phyloP scores from a whole-genome alignment of 768 basidiomycete species.

The Lactifluus rugatus region DNA sequence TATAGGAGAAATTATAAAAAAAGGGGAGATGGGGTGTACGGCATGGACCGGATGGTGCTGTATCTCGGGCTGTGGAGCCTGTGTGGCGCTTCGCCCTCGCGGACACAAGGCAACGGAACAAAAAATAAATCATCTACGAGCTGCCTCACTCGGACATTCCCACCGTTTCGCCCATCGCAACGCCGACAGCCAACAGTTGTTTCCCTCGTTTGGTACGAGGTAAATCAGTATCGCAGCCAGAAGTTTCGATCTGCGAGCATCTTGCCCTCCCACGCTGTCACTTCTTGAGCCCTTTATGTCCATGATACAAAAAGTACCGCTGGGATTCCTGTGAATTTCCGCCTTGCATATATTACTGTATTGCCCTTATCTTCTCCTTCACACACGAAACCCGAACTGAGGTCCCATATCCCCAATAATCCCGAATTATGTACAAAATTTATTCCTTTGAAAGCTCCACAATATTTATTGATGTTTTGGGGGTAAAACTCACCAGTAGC shows the following conservation, averaged over 20 bases:
- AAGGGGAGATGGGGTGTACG: neutral
- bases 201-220: neutral
- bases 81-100: slow-evolving; percentile 7
- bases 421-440: neutral
- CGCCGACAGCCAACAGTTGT: neutral
- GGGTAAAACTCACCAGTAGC: neutral
- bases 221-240: neutral
- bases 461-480: neutral
- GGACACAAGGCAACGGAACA: neutral
- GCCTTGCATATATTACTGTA: too few species aligned
- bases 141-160: neutral
- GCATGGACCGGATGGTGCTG: neutral
- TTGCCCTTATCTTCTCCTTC: neutral
- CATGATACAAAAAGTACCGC: neutral
- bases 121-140: neutral
- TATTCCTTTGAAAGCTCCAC: neutral
- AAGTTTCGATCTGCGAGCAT: neutral
- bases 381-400: neutral
- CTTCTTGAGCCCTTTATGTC: neutral
- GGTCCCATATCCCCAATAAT: neutral
- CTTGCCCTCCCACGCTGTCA: neutral
- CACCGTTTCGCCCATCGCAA: neutral
- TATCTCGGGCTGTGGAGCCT: neutral
- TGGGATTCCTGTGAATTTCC: neutral
- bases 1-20: neutral